Evolutionary conservation across 305 asterid genomes (phyloP).

Genomic region (Lippia alba): DNA sequence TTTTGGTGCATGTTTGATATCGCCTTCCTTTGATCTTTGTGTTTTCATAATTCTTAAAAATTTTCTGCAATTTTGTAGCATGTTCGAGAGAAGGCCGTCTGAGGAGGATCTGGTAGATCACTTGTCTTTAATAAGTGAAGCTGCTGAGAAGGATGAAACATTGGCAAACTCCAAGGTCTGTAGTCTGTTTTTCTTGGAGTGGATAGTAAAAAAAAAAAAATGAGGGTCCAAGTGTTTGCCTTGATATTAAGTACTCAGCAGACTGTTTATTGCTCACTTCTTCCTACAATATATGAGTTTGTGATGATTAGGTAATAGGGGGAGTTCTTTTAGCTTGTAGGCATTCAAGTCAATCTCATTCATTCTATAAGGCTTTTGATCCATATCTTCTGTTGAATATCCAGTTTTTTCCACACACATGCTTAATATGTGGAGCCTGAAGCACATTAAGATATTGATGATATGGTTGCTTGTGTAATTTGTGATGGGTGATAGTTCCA

Average conservation of each 20-base stretch:
- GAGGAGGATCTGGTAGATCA: conserved; percentile 72
- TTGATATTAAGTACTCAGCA: conserved; percentile 18
- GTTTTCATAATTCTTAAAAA: conserved; percentile 20
- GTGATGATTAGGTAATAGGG: conserved; percentile 15
- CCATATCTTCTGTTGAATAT: conserved; percentile 10
- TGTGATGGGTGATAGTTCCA: conserved; percentile 22
- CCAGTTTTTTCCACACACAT: background rate
- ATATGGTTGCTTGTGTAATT: conserved; percentile 14
- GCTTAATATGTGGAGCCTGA: background rate
- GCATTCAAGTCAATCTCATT: conserved; percentile 5
- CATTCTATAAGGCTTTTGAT: background rate
- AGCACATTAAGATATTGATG: conserved; percentile 10
- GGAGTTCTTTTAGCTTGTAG: background rate
- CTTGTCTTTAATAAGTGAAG: conserved; percentile 61
- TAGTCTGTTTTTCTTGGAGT: conserved; percentile 29
- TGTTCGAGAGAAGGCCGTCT: conserved; percentile 69
- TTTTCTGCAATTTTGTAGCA: conserved; percentile 44
- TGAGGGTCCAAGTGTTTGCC: conserved; percentile 10
- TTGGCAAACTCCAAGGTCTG: conserved; percentile 78
- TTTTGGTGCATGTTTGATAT: conserved; percentile 19
- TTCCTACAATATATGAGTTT: conserved; percentile 11
- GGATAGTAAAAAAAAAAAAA: background rate
- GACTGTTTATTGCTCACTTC: conserved; percentile 10
- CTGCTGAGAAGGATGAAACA: conserved; percentile 58
- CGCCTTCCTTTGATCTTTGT: background rate